phyloP scores from a whole-genome alignment of 768 basidiomycete species.

The Leucocoprinus birnbaumii region DNA sequence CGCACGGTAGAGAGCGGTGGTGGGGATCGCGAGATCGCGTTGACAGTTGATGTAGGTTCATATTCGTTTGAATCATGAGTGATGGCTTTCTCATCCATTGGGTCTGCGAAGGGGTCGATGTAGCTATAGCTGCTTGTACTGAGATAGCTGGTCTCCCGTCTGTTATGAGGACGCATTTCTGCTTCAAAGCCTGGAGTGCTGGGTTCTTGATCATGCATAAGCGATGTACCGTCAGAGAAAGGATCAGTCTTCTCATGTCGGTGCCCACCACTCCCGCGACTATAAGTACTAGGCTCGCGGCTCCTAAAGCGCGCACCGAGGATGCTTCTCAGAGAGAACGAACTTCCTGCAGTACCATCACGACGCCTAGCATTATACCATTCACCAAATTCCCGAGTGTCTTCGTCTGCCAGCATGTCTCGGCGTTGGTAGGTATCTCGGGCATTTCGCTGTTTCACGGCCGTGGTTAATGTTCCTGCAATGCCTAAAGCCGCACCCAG shows the following conservation, averaged over 20 bases:
- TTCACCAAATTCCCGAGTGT: constrained; percentile 49
- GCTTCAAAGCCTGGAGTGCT: constrained; percentile 23
- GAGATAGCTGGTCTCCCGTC: constrained; percentile 35
- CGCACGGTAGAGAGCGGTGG: constrained; percentile 23
- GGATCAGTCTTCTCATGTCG: constrained; percentile 49
- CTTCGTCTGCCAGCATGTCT: constrained; percentile 82
- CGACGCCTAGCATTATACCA: constrained; percentile 33
- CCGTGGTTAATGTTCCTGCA: constrained; percentile 32
- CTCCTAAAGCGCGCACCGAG: constrained; percentile 36
- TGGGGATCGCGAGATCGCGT: constrained; percentile 14
- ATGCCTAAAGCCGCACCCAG: constrained; percentile 20
- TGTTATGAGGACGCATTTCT: constrained; percentile 19
- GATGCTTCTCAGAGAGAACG: constrained; percentile 52
- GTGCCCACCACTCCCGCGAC: constrained; percentile 24
- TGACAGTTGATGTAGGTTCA: constrained; percentile 15
- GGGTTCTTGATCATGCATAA: constrained; percentile 33
- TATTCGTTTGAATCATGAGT: constrained; percentile 9
- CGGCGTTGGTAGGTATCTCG: constrained; percentile 36
- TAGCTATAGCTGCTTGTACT: constrained; percentile 37
- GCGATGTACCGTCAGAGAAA: constrained; percentile 41
- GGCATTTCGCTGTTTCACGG: constrained; percentile 21
- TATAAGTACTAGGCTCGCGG: constrained; percentile 35
- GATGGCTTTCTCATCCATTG: constrained; percentile 28
- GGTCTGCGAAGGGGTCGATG: constrained; percentile 46
- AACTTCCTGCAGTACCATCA: constrained; percentile 42